Evolutionary conservation across 495 filamentous ascomycete species (phyloP), one percentile per base, ranked within the genome.

Genomic region (Platismatia glauca): DNA sequence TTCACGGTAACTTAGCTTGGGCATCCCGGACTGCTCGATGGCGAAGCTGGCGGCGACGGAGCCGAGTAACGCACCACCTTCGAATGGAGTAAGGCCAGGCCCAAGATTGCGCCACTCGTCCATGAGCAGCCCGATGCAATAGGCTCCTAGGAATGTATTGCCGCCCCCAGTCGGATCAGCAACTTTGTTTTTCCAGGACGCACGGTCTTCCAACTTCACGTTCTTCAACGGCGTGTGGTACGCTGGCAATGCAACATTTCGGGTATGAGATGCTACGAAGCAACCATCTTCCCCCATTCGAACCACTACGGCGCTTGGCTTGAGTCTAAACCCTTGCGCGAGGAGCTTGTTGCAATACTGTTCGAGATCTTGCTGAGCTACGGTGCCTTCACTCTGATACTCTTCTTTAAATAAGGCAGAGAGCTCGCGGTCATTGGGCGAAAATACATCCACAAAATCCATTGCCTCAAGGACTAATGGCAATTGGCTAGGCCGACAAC

Each of bases 141-240:
- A 70, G 13, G 82, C 94, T 11, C 94, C 94, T 0, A 97, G 78
- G 69, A 96, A 98, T 0, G 87, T 86, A 72, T 98, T 98, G 0
- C 94, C 94, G 27, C 92, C 94, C n/a, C 94, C 94, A 0, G 94
- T 98, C 1, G 93, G 92, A 73, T 98, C 94, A 20, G 95, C 76
- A 11, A 97, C 90, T 58, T 78, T 80, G 33, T 63, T 39, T 8
- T 38, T 35, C 31, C 55, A 58, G 2, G 27, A 11, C 13, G 34
- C 31, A 22, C 4, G 53, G 13, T 58, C 61, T 57, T 50, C 53
- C 6, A 6, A 33, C 12, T 20, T 31, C 6, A 58, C 9, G 12
- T 57, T 18, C 27, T 44, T 58, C 15, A 50, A 31, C 0, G 55
- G 31, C 43, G 37, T 57, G n/a, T 60, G 48, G 55, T 60, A 64